These are phyloP conservation scores for Alternaria sp. DNA, from an alignment of 2,329 filamentous ascomycete genomes.

Conservation along the genomic window DNA sequence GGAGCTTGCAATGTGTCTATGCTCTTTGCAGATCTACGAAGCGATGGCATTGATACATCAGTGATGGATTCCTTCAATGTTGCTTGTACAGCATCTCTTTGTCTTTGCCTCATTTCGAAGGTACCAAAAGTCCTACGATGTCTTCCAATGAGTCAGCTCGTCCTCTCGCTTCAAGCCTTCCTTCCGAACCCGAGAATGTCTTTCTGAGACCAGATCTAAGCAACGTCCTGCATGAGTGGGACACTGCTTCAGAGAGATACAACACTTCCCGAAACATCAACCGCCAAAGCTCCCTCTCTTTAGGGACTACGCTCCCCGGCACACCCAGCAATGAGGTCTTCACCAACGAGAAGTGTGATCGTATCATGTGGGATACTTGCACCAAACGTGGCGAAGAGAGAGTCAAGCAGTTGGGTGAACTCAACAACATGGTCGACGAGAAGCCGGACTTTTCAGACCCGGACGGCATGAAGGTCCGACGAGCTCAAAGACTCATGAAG, in stretches of 20 bases:
- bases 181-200: not conserved
- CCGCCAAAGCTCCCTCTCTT: not conserved
- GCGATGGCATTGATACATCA: not conserved
- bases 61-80: not conserved
- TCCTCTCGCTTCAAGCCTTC: not conserved
- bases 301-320: not conserved
- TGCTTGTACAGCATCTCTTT: not conserved
- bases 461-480: constrained; percentile 7
- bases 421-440: constrained; percentile 14
- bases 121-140: not conserved
- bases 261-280: not conserved
- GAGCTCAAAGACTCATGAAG: constrained; percentile 13
- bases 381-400: not conserved
- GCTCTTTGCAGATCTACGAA: not conserved
- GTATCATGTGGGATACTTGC: constrained; percentile 2
- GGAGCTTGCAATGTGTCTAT: not conserved
- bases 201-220: not conserved
- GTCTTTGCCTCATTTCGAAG: not conserved
- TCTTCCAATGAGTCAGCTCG: not conserved
- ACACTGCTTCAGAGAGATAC: not conserved
- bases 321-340: not conserved
- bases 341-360: not conserved
- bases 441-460: constrained; percentile 13
- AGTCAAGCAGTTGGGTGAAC: constrained; percentile 4
- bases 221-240: not conserved